A percentile compares a stretch with the other conserved stretches of the same genome.
These are phyloP conservation scores for Apiospora malaysiana DNA, from an alignment of 2,329 filamentous ascomycete genomes.

Conservation along the genomic window DNA sequence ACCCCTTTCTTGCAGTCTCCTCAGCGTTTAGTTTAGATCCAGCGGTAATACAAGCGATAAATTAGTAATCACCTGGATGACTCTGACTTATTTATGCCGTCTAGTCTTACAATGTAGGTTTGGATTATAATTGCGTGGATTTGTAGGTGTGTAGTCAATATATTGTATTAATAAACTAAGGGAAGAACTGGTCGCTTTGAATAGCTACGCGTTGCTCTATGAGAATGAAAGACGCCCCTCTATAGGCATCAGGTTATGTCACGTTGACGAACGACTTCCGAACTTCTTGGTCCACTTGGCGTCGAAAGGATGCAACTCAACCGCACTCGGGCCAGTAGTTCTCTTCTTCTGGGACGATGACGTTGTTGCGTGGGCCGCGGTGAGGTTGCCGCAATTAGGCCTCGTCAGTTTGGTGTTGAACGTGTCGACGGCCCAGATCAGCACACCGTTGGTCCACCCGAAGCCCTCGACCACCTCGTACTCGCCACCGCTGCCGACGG, in stretches of 20 bases:
- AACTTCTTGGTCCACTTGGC: constrained; percentile 25
- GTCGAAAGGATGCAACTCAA: constrained; percentile 25
- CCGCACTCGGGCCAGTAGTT: not conserved
- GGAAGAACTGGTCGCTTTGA: not conserved
- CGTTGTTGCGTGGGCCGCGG: constrained; percentile 36
- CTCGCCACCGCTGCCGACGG: constrained; percentile 69
- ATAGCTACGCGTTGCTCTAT: not conserved
- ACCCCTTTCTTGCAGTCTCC: not conserved
- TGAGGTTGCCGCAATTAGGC: constrained; percentile 61
- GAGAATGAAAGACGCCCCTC: not conserved
- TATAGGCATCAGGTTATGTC: not conserved
- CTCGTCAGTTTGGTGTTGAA: constrained; percentile 61
- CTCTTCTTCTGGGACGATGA: constrained; percentile 35
- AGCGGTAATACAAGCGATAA: not conserved
- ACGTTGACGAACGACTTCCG: not conserved
- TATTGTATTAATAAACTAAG: not conserved
- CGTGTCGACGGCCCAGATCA: constrained; percentile 69
- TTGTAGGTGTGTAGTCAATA: too few relatives aligned
- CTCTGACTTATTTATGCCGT: too few relatives aligned
- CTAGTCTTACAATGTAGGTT: too few relatives aligned
- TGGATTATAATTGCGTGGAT: too few relatives aligned
- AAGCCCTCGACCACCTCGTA: constrained; percentile 74
- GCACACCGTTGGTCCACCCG: constrained; percentile 72
- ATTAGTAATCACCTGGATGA: too few relatives aligned
- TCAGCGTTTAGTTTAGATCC: not conserved